Evolutionary conservation across 208 protist species (phyloP), one percentile per base, ranked within the genome.

Genomic region (Crithidia acanthocephali): DNA sequence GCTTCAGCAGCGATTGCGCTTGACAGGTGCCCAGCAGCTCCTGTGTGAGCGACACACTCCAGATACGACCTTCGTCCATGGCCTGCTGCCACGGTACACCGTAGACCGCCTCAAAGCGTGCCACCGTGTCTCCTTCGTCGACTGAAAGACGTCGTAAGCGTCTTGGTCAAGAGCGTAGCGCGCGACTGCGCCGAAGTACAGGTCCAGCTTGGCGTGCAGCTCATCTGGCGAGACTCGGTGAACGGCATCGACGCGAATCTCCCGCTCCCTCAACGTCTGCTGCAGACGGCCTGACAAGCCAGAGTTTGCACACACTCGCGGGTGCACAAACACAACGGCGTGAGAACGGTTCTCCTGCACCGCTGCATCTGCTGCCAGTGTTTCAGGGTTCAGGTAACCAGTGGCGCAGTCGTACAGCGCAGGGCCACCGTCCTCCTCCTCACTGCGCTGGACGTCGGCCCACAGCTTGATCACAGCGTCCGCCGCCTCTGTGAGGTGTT

Each of bases 11-110:
- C 20, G 83, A 47, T n/a, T 87, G 64, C 8, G 79, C 93, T 56
- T 95, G 86, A 2, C 87, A 53, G 9, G 78, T 76, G 8, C 85
- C 81, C 27, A 90, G 88, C 13, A 91, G 28, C 79, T 88, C 13
- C 87, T 90, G 28, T 86, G 88, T 86, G 28, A 83, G 79, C 2
- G 81, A 65, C 22, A 90, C 88, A 75, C 91, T 95, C 79, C 81
- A 95, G 25, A 95, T 83, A 20, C 76, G 66, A 2, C 84, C 85
- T 22, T 77, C 73, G 50, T 64, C 67, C 44, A 95, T 48, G 2
- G 81, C 85, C 20, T 74, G 68, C 11, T 60, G 76, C 93, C 90
- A 96, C 8, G 69, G 30, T 7, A 86, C 52, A 30, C 80, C 83
- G 74, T 84, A 94, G 6, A 33, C 28, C 8, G 55, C 73, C 27